Percentiles rank a stretch among this genome's conserved stretches.
Conservation (phyloP, 2,329 filamentous ascomycete genomes). For the Colletotrichum camelliae region DNA sequence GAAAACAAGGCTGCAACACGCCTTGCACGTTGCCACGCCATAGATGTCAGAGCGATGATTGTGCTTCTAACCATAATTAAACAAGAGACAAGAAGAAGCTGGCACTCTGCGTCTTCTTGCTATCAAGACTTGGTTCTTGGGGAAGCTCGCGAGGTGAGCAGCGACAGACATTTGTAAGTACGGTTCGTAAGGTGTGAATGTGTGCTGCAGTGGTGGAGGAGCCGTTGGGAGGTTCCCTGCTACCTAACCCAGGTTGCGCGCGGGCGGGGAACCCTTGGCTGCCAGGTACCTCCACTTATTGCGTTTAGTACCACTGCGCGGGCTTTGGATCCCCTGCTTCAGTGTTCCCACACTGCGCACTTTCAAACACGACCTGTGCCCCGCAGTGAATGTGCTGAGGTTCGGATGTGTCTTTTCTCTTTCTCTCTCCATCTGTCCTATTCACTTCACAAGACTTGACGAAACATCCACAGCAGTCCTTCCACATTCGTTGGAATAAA, state of each 20-base stretch:
- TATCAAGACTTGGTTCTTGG: not conserved
- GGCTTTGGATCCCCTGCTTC: not conserved
- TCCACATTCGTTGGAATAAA: not conserved
- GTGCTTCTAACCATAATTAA: not conserved
- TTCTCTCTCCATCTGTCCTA: not conserved
- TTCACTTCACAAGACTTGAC: not conserved
- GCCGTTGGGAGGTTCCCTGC: not conserved
- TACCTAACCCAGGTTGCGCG: not conserved
- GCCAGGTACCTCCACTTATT: not conserved
- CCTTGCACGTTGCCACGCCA: not conserved
- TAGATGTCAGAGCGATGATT: not conserved
- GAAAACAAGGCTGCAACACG: not conserved
- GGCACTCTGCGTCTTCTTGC: not conserved
- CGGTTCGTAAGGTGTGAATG: not conserved
- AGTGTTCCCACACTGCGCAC: not conserved
- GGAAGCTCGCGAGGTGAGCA: not conserved
- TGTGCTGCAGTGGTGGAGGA: not conserved
- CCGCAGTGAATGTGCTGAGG: slow-evolving; percentile 9
- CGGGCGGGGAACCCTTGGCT: not conserved
- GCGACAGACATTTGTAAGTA: not conserved
- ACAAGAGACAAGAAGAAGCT: not conserved
- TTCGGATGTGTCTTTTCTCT: not conserved
- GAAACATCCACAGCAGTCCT: not conserved
- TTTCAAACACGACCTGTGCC: not conserved
- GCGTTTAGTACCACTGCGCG: not conserved